Evolutionary conservation across 163 green algal genomes (phyloP), one percentile per base, ranked within the genome.

Genomic region (Scenedesmus sp.): DNA sequence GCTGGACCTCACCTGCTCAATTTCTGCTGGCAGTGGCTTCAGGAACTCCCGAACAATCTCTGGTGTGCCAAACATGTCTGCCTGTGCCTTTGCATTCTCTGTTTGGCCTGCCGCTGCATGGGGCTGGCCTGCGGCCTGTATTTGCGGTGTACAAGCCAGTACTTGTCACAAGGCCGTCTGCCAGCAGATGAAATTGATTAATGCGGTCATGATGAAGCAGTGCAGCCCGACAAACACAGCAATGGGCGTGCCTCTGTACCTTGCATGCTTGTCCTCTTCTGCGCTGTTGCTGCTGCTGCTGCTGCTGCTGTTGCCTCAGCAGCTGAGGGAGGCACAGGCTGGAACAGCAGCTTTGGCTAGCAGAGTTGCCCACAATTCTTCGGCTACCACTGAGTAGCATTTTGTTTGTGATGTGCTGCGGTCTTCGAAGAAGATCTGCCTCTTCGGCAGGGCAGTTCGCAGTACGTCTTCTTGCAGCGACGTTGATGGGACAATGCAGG

Each of bases 21-120:
- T 89, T 3, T 89, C 88, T 12, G 30, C 40, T 33, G 88, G 83
- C 16, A 91, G 44, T 2, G 72, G 42, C 44, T 88, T 24, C 26
- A 88, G 0, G 73, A 92, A 91, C 65, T 91, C 26, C 15, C 90
- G 26, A 40, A 92, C 83, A 3, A 91, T 59, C 5, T 88, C 59
- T 53, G 87, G 83, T 5, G 30, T 37, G 42, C 59, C 83, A 85
- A 93, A 93, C 22, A 82, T 70, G 2, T 30, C 83, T 26, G 82
- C 78, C 82, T 93, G 87, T 49, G 46, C n/a, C 33, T 73, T 43
- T 24, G 85, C 85, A 72, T 83, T 76, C 30, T 76, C 65, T 37
- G 65, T 30, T 30, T 76, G 65, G 65, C 40, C 30, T 76, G 65
- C 65, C 40, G 65, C 65, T 76, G 65, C 30, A 40, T 76, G 30